Base-by-base conservation (phyloP, 176 grass and related monocot genomes). In the Puccinellia tenuiflora region DNA sequence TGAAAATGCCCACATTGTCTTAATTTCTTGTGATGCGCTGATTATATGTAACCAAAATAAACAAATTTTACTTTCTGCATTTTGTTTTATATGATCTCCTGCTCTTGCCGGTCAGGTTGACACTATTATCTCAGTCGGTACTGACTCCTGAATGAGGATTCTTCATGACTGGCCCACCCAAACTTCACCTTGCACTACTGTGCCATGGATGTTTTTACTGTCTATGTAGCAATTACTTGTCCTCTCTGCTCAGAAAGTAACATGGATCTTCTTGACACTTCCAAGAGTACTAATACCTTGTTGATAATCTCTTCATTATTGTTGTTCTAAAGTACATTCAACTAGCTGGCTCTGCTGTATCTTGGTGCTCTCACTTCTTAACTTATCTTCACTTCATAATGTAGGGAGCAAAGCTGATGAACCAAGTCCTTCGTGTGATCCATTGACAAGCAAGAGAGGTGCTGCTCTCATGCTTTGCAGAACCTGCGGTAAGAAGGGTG, bases 381-480 rank as follows among this genome's bases (percentile, higher is more conserved):
- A 79, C 45, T n/a, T n/a, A n/a, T n/a, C 0, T 64, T 30, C 57
- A 29, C 30, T 63, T 83, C 46, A 76, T 70, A n/a, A n/a, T 89
- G 52, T 28, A 97, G 92, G 92, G 51, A 94, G 85, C 66, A 90
- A 94, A 56, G 66, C 71, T 22, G 92, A 92, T 5, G 94, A 92
- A 87, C 69, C 89, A 73, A 86, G 40, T 72, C 24, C 71, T 28
- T 81, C 87, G 70, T 77, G 71, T 37, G 94, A 94, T 68, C 73
- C 55, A 48, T 73, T 92, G 72, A 80, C 63, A 61, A 84, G 75
- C 30, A 83, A 86, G 55, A 70, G 68, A n/a, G 89, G 94, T 61
- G 60, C 91, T 46, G 83, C 91, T 85, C 94, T 97, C 79, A 97
- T 97, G 89, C 67, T 90, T 54, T 97, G 91, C 91, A 91, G 94